Conservation (phyloP, 345 rosid species). For the Litchi chinensis region DNA sequence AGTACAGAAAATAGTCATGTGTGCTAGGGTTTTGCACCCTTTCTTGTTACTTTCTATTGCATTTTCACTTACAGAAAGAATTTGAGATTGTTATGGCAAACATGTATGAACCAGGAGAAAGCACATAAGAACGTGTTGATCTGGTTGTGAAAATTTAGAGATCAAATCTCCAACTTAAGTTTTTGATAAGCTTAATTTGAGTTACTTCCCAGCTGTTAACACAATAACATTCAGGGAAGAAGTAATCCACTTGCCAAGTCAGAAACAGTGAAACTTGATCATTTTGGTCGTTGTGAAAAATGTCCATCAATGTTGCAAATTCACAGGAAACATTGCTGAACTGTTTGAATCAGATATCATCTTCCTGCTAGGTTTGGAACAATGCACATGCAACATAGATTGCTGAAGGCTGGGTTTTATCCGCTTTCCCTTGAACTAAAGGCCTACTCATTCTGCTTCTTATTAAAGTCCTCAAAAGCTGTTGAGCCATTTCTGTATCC, state of each 20-base stretch:
- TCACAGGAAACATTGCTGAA: background rate
- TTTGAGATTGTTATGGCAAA: background rate
- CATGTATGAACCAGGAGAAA: background rate
- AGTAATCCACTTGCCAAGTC: too few species aligned
- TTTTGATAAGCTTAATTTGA: background rate
- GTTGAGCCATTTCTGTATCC: background rate
- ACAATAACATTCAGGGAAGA: too few species aligned
- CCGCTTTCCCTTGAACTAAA: background rate
- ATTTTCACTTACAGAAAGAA: background rate
- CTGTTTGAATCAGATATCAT: too few species aligned
- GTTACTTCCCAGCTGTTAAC: too few species aligned
- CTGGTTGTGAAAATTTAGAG: background rate
- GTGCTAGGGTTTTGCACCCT: background rate
- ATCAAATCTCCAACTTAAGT: background rate
- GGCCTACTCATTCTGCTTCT: background rate
- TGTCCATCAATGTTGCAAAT: background rate
- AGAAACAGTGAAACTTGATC: background rate
- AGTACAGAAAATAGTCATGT: background rate
- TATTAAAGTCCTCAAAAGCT: background rate
- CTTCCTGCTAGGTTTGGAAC: too few species aligned
- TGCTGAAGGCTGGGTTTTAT: background rate
- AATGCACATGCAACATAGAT: too few species aligned
- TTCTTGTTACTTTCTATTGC: background rate
- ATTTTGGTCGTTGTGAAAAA: background rate
- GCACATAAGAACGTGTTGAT: background rate